A percentile compares a stretch with the other conserved stretches of the same genome.
Evolutionary conservation across 192 early-diverging fungal species (phyloP).

Genomic region (Rhizophagus prolifer): DNA sequence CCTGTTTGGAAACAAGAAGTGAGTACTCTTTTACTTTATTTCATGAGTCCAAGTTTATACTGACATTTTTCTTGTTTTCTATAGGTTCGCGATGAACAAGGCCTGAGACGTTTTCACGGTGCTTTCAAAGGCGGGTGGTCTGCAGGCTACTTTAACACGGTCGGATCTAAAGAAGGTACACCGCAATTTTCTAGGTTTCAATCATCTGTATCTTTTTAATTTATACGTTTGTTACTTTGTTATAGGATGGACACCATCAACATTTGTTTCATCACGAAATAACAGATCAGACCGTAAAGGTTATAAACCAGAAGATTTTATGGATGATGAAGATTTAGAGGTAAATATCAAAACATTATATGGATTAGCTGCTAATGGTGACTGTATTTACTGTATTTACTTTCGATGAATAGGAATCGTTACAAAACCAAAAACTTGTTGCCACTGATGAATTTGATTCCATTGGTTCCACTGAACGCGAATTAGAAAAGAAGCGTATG

Average conservation of each 20-base stretch:
- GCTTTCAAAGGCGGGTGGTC: constrained; percentile 94
- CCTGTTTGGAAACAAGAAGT: constrained; percentile 55
- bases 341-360: constrained; percentile 35
- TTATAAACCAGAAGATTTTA: constrained; percentile 79
- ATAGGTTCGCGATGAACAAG: constrained; percentile 62
- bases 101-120: constrained; percentile 81
- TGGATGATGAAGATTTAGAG: constrained; percentile 95
- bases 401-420: constrained; percentile 45
- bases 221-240: not conserved
- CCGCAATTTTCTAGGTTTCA: not conserved
- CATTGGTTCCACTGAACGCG: constrained; percentile 60
- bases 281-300: constrained; percentile 54
- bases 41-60: not conserved
- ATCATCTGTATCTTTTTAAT: not conserved
- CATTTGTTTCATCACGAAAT: constrained; percentile 76
- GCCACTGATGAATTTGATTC: constrained; percentile 71
- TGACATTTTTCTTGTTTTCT: not conserved
- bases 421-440: constrained; percentile 47
- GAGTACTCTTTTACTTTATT: not conserved
- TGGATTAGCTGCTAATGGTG: not conserved
- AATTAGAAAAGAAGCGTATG: constrained; percentile 51
- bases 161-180: constrained; percentile 92
- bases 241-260: constrained; percentile 73
- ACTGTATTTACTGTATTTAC: too few species aligned
- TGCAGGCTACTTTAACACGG: constrained; percentile 93